Percentiles rank a stretch among this genome's conserved stretches.
These are phyloP conservation scores for Kodamaea suecica DNA, from an alignment of 1,139 yeast species.

Conservation along the genomic window DNA sequence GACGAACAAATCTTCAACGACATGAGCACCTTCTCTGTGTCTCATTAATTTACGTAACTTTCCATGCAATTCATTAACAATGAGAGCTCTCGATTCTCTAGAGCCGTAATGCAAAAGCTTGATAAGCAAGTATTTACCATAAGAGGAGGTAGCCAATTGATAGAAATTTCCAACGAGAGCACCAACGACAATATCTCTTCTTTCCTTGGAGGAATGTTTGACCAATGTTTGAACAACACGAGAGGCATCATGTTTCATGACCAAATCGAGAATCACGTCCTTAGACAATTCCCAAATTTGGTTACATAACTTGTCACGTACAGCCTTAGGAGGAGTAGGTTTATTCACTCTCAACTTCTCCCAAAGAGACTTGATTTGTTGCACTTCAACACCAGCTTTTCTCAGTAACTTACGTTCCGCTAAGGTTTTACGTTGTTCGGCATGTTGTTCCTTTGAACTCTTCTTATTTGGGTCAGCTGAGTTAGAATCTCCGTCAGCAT, in stretches of 20 bases:
- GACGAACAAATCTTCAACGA: constrained; percentile 88
- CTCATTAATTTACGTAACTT: constrained; percentile 88
- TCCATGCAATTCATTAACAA: constrained; percentile 85
- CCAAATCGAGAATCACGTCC: constrained; percentile 78
- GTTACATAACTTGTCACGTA: constrained; percentile 74
- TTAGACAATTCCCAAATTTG: constrained; percentile 84
- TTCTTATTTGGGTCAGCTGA: constrained; percentile 30
- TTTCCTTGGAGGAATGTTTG: constrained; percentile 77
- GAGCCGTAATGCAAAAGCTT: constrained; percentile 91
- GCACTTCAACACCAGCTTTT: constrained; percentile 82
- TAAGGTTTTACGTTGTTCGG: constrained; percentile 75
- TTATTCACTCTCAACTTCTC: constrained; percentile 84
- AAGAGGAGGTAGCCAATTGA: constrained; percentile 83
- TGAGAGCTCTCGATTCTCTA: constrained; percentile 68
- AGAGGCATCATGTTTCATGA: constrained; percentile 93
- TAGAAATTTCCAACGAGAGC: constrained; percentile 76
- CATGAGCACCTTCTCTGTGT: constrained; percentile 99
- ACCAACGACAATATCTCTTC: constrained; percentile 67
- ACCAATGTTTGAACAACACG: constrained; percentile 93
- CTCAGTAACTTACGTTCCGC: constrained; percentile 84
- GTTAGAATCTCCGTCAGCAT: too few relatives aligned
- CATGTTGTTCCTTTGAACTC: constrained; percentile 67
- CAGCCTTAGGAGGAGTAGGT: constrained; percentile 74
- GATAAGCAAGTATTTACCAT: constrained; percentile 87
- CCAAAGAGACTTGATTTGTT: constrained; percentile 85